Base-by-base conservation (phyloP, 225 moss, liverwort and hornwort genomes). In the Neckera pumila region DNA sequence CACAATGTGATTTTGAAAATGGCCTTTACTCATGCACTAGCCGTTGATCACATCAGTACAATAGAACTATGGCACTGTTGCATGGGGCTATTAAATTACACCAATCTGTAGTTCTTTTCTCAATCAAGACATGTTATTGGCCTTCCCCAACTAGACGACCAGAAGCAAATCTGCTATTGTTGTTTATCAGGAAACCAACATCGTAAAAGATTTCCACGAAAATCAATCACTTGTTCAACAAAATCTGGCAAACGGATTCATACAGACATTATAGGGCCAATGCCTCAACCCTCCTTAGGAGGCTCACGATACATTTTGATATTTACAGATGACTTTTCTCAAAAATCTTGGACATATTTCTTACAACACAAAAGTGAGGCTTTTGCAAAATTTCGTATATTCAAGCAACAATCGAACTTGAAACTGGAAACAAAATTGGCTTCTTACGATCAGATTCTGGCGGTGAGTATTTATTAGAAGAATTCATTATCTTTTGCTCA, bases 11-110 rank as follows among this genome's bases (percentile, higher is more conserved):
- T 20, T 15, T 1, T 5, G 0, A 1, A 2, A 66, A 66, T 20
- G 11, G 20, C 1, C 17, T 66, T 2, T 66, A 66, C 17, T 15
- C 31, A 66, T n/a, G 66, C 36, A 20, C 1, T n/a, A 12, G 36
- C 3, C 1, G 4, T 1, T 11, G 1, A 36, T 20, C 17, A 36
- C 5, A 10, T 3, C 1, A 4, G 2, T 3, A 27, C 1, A 8
- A 2, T 10, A 2, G 0, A 17, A 1, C 5, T 65, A 1, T 34
- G 18, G 65, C 65, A 65, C 6, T 3, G 1, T 1, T 3, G 19
- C 2, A 17, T 34, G 5, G 34, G 16, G 2, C 34, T 19, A 3
- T 12, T 65, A 5, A 34, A 34, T 7, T 9, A 65, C 1, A 1
- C 0, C 3, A 8, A 10, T 34, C 1, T 34, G 0, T 3, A 34